phyloP scores from a whole-genome alignment of 108 stramenopile genomes.

The Parmales sp. region DNA sequence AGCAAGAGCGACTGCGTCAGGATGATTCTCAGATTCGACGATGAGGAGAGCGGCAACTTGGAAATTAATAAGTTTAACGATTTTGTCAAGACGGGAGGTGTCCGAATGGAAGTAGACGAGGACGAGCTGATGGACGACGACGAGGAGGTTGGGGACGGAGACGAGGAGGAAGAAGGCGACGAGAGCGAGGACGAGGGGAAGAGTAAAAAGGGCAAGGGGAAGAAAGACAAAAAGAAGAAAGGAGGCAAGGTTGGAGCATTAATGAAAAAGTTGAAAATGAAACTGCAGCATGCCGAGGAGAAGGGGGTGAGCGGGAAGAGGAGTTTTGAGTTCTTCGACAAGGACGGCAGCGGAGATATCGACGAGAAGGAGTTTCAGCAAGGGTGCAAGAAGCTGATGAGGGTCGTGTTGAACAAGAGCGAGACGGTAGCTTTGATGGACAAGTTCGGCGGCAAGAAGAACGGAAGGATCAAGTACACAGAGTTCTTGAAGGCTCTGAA shows the following conservation, averaged over 20 bases:
- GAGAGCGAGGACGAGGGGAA: neutral
- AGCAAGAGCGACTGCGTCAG: neutral
- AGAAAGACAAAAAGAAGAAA: neutral
- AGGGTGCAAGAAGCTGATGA: slow-evolving; percentile 5
- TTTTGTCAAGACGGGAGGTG: neutral
- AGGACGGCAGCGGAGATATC: neutral
- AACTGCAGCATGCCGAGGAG: neutral
- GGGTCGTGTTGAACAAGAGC: neutral
- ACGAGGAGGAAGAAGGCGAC: neutral
- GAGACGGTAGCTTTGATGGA: slow-evolving; percentile 14
- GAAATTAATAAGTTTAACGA: neutral
- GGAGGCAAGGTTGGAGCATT: neutral
- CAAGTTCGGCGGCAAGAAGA: slow-evolving; percentile 16
- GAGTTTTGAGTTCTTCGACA: slow-evolving; percentile 18
- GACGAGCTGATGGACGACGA: neutral
- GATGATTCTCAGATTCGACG: neutral
- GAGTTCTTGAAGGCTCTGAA: slow-evolving; percentile 14
- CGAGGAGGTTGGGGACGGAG: neutral
- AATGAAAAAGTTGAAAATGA: slow-evolving; percentile 1
- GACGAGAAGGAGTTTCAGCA: slow-evolving; percentile 15
- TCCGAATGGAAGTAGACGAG: slow-evolving; percentile 4
- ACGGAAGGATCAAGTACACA: slow-evolving; percentile 11
- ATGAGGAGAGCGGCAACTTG: slow-evolving; percentile 1
- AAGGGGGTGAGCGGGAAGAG: slow-evolving; percentile 11
- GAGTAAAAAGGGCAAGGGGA: neutral